Evolutionary conservation across 1,284 basidiomycete genomes (phyloP), one percentile per base, ranked within the genome.

Genomic region (Porogramme epimiltina): DNA sequence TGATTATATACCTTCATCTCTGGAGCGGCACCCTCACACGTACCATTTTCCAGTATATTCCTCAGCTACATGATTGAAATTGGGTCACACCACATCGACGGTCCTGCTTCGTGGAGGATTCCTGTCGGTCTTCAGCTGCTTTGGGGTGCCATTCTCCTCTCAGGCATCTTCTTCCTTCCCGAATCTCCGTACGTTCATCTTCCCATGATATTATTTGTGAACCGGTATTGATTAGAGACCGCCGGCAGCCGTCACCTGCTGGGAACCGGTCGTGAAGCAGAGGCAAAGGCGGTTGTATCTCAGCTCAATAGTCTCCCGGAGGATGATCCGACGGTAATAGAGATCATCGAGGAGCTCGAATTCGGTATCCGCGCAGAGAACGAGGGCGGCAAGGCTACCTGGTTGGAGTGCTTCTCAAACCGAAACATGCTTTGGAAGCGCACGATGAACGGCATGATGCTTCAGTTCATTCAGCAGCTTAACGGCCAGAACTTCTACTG

Each of bases 381-480:
- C 61, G 81, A 87, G 54, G 87, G 86, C 22, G 89, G 89, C 10
- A 87, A 89, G 64, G 87, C 86, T 10, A 87, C 83, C 0, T 92
- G 89, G 89, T 28, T 76, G 24, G 89, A 92, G 66, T 90, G 88
- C 68, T 91, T 92, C 76, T 85, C 84, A 0, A 75, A 76, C 4
- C 70, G 83, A 39, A 88, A 90, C 61, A 71, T 76, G 60, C 70
- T 91, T 23, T 89, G 85, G 81, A 85, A 83, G 66, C 77, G 88
- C 43, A 90, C 86, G 15, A 66, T 76, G 25, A 91, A 89, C 56
- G 85, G 86, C 25, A 90, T 90, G 82, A 88, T 91, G 84, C 69
- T 92, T 33, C 87, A 90, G 65, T 89, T 91, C 63, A 83, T 91
- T 46, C 89, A 91, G 60, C 89, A 92, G 60, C 70, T 92, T 28